phyloP scores from a whole-genome alignment of 2,329 filamentous ascomycete species.

The Camillea tinctor region DNA sequence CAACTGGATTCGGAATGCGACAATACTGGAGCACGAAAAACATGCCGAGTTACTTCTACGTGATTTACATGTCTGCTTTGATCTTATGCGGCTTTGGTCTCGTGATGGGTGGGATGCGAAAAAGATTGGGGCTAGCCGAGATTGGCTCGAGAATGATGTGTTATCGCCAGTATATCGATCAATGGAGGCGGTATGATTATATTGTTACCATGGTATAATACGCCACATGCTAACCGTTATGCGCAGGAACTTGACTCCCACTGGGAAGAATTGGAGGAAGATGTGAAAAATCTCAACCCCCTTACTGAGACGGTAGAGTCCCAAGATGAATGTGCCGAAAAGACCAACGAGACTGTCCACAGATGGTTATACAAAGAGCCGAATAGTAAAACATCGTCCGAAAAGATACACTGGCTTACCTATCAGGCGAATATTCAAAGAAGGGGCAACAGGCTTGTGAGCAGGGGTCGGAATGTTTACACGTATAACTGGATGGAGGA shows the following conservation, averaged over 20 bases:
- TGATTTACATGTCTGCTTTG: slow-evolving; percentile 10
- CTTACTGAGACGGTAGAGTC: too few relatives aligned
- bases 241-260: too few relatives aligned
- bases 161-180: too few relatives aligned
- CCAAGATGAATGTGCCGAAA: too few relatives aligned
- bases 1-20: slow-evolving; percentile 12
- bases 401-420: slow-evolving; percentile 5
- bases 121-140: too few relatives aligned
- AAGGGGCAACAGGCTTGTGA: slow-evolving; percentile 4
- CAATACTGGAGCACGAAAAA: slow-evolving; percentile 9
- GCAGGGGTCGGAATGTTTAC: background rate
- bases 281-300: too few relatives aligned
- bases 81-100: slow-evolving; percentile 12
- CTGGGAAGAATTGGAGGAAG: too few relatives aligned
- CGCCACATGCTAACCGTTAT: too few relatives aligned
- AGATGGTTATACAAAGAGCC: slow-evolving; percentile 7
- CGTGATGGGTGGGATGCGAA: slow-evolving; percentile 1
- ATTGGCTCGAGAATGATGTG: too few relatives aligned
- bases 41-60: slow-evolving; percentile 10
- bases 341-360: background rate
- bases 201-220: too few relatives aligned
- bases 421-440: slow-evolving; percentile 11
- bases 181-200: too few relatives aligned
- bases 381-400: background rate
- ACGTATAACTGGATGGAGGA: slow-evolving; percentile 5